phyloP scores from a whole-genome alignment of 129 eudicot genomes.

The Lonicera japonica region DNA sequence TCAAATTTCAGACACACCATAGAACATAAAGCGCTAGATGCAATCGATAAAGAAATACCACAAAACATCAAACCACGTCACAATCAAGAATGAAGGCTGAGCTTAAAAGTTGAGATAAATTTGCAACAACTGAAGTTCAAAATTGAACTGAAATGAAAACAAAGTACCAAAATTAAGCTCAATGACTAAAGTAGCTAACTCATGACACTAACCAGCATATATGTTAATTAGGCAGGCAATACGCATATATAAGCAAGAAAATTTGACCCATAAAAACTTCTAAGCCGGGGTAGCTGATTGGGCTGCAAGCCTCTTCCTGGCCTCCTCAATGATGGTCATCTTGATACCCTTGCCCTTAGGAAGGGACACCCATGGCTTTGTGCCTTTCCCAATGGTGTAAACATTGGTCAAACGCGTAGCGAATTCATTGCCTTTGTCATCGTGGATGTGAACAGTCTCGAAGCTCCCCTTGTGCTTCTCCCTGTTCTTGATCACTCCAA shows the following conservation, averaged over 20 bases:
- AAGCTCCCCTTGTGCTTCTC: conserved; percentile 43
- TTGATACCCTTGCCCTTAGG: conserved; percentile 44
- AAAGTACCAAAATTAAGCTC: not conserved
- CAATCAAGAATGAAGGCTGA: no score
- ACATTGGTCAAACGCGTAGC: conserved; percentile 41
- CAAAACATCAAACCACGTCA: no score
- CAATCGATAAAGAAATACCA: no score
- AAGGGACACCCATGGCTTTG: conserved; percentile 44
- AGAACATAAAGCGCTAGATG: no score
- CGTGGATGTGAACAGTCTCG: conserved; percentile 34
- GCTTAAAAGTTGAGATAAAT: not conserved
- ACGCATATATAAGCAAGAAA: not conserved
- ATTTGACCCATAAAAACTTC: not conserved
- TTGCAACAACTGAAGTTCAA: not conserved
- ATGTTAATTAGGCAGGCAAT: not conserved
- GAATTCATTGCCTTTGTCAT: conserved; percentile 32
- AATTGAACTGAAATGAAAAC: not conserved
- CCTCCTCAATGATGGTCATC: conserved; percentile 39
- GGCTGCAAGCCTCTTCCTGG: conserved; percentile 29
- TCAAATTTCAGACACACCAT: no score
- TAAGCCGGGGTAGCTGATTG: conserved; percentile 15
- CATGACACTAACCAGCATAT: not conserved
- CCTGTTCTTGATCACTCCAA: conserved; percentile 38
- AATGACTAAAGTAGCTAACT: not conserved
- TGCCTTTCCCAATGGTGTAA: conserved; percentile 32